Conservation (phyloP, 2,329 filamentous ascomycete genomes). For the Rhytidhysteron rufulum region DNA sequence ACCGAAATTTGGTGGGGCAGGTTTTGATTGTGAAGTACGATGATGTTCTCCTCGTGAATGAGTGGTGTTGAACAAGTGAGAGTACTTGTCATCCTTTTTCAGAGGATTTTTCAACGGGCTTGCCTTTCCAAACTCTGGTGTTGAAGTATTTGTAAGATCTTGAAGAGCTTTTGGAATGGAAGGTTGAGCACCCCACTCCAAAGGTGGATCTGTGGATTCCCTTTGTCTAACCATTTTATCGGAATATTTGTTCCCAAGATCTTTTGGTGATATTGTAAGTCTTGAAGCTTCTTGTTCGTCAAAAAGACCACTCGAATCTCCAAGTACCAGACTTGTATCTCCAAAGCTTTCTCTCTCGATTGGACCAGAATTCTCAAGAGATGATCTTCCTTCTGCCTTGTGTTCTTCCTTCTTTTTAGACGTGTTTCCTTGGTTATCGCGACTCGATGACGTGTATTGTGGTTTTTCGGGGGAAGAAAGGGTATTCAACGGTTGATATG, state of each 20-base stretch:
- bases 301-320: slow-evolving; percentile 28
- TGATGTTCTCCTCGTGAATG: slow-evolving; percentile 50
- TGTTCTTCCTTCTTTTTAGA: no score
- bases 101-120: slow-evolving; percentile 53
- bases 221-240: slow-evolving; percentile 51
- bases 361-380: no score
- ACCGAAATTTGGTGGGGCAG: slow-evolving; percentile 1
- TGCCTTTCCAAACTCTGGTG: slow-evolving; percentile 56
- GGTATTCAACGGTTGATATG: slow-evolving; percentile 31
- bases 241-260: no score
- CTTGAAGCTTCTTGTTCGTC: no score
- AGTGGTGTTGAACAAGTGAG: slow-evolving; percentile 50
- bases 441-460: neutral
- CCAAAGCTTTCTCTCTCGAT: neutral
- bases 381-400: no score
- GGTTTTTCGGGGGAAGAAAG: slow-evolving; percentile 26
- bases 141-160: slow-evolving; percentile 24
- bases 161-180: slow-evolving; percentile 24
- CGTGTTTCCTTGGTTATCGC: neutral
- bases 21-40: slow-evolving; percentile 18
- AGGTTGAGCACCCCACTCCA: slow-evolving; percentile 29
- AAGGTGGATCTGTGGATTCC: slow-evolving; percentile 40
- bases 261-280: no score
- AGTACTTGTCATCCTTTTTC: slow-evolving; percentile 32
- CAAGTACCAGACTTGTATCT: slow-evolving; percentile 1